Conservation (phyloP, 2,329 filamentous ascomycete genomes). For the Cercospora zeae-maydis region DNA sequence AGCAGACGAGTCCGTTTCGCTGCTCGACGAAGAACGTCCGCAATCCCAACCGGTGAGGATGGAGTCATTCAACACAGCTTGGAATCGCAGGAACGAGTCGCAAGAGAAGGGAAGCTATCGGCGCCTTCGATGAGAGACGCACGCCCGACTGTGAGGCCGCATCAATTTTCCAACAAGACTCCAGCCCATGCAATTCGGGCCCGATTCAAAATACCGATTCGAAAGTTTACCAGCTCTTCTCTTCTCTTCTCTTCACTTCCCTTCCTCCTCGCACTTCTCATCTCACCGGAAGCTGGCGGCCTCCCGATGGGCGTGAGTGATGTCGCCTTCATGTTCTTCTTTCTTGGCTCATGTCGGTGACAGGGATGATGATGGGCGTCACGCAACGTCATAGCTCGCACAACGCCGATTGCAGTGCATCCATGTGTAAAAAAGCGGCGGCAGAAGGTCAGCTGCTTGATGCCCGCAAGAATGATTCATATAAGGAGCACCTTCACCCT, state of each 20-base stretch:
- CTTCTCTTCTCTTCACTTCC: neutral
- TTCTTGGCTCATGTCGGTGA: neutral
- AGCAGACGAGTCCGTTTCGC: neutral
- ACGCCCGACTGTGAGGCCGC: neutral
- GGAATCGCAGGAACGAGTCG: neutral
- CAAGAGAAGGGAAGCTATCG: neutral
- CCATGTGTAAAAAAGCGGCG: constrained; percentile 7
- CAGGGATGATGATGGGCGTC: constrained; percentile 8
- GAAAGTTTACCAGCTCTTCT: too few relatives aligned
- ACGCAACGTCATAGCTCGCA: neutral
- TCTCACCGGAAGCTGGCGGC: constrained; percentile 4
- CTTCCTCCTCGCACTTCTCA: neutral
- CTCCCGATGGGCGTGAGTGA: neutral
- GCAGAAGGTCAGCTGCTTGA: constrained; percentile 9
- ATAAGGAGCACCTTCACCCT: neutral
- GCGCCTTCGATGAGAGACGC: neutral
- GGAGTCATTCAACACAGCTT: constrained; percentile 1
- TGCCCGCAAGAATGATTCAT: constrained; percentile 2
- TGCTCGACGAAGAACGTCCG: neutral
- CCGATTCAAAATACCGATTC: too few relatives aligned
- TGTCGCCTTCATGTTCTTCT: too few relatives aligned
- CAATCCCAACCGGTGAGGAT: neutral
- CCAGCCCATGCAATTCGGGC: neutral
- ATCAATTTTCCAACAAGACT: neutral
- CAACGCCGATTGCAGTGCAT: constrained; percentile 8